phyloP scores from a whole-genome alignment of 23 red algal species.

The Gracilariopsis chorda region DNA sequence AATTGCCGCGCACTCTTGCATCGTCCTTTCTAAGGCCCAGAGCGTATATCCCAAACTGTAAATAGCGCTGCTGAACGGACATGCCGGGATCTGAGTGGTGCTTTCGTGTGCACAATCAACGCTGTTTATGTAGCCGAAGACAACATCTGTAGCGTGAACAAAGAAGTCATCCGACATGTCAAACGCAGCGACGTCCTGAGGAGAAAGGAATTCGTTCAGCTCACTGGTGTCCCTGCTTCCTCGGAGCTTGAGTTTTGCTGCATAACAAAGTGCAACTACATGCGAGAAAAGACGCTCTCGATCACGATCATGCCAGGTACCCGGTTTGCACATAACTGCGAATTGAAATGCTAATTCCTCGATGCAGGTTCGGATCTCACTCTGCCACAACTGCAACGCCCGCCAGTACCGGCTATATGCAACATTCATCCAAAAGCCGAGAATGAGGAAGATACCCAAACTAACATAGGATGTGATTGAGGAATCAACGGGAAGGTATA shows the following conservation, averaged over 20 bases:
- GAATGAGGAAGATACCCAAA: constrained; percentile 29
- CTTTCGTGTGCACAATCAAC: not conserved
- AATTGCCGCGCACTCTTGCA: constrained; percentile 19
- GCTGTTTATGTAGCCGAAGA: constrained; percentile 22
- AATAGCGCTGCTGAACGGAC: not conserved
- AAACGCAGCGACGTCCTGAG: not conserved
- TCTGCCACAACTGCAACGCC: constrained; percentile 35
- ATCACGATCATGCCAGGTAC: constrained; percentile 38
- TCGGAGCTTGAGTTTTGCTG: constrained; percentile 25
- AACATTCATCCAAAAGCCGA: constrained; percentile 49
- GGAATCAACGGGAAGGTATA: constrained; percentile 38
- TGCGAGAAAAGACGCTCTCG: constrained; percentile 40
- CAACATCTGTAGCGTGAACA: constrained; percentile 5
- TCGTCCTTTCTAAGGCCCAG: not conserved
- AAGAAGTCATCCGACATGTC: not conserved
- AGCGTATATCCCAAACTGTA: not conserved
- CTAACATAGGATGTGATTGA: constrained; percentile 34
- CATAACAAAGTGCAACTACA: not conserved
- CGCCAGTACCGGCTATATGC: constrained; percentile 34
- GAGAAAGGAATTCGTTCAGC: not conserved
- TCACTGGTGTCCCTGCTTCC: not conserved
- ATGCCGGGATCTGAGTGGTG: not conserved
- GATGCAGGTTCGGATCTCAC: not conserved
- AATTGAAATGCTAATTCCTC: constrained; percentile 27
- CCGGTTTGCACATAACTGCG: not conserved